Conservation (phyloP, 495 filamentous ascomycete genomes). For the Podospora tetraspora region DNA sequence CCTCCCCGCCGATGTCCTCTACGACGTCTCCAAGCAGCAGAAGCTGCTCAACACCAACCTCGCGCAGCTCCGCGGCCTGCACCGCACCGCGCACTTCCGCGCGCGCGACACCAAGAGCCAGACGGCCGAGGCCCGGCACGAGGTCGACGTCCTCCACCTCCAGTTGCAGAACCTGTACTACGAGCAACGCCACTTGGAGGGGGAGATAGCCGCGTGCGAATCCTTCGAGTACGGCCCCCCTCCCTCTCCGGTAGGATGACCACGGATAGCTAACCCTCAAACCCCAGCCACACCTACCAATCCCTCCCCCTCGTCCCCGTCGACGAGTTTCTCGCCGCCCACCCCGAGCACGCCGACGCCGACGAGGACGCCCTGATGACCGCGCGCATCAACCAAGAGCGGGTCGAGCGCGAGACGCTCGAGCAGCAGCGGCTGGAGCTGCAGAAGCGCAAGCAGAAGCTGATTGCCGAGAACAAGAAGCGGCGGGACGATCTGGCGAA, state of each 20-base stretch:
- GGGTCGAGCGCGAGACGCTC: constrained; percentile 74
- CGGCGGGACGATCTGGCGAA: constrained; percentile 86
- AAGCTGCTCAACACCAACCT: constrained; percentile 75
- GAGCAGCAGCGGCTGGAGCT: constrained; percentile 83
- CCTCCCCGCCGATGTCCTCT: constrained; percentile 45
- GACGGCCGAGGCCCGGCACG: constrained; percentile 81
- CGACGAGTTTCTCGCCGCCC: constrained; percentile 73
- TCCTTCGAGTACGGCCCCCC: constrained; percentile 71
- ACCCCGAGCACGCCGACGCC: constrained; percentile 65
- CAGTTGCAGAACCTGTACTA: constrained; percentile 95
- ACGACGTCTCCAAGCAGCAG: constrained; percentile 68
- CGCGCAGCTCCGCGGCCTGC: constrained; percentile 73
- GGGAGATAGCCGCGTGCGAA: constrained; percentile 87
- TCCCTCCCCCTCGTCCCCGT: constrained; percentile 77
- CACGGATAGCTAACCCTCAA: not conserved
- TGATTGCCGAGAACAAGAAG: constrained; percentile 93
- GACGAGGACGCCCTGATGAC: constrained; percentile 80
- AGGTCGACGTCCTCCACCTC: constrained; percentile 86
- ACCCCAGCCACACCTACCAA: constrained; percentile 73
- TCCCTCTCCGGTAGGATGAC: not conserved
- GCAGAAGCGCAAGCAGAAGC: constrained; percentile 80
- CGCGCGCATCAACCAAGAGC: constrained; percentile 87
- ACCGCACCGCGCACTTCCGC: constrained; percentile 71
- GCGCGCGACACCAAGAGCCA: constrained; percentile 81
- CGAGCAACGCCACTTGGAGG: constrained; percentile 82